Percentiles rank a stretch among this genome's conserved stretches.
Evolutionary conservation across 169 alveolate genomes (phyloP).

Genomic region (Cryptosporidium andersoni): DNA sequence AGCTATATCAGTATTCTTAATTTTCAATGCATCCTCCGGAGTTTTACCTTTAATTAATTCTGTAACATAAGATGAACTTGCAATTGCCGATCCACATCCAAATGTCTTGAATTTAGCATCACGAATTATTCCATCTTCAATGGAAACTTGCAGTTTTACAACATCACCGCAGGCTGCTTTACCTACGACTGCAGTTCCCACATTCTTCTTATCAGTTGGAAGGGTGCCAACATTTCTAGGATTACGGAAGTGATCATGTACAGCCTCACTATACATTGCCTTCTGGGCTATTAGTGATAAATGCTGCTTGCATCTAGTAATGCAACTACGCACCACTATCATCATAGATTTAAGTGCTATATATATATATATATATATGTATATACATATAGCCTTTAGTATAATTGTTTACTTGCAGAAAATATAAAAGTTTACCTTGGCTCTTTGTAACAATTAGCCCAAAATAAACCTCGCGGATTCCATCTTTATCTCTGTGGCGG

Average conservation of each 20-base stretch:
- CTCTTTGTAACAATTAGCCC: too few species aligned
- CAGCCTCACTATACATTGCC: conserved; percentile 82
- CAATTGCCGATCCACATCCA: conserved; percentile 99
- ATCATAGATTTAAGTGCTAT: too few species aligned
- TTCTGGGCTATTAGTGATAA: neutral
- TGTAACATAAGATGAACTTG: conserved; percentile 96
- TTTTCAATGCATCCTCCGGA: conserved; percentile 91
- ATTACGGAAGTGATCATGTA: conserved; percentile 91
- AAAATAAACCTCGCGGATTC: too few species aligned
- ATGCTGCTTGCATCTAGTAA: too few species aligned
- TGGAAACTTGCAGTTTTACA: conserved; percentile 93
- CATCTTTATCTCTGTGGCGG: too few species aligned
- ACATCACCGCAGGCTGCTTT: conserved; percentile 99
- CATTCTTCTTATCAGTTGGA: conserved; percentile 75
- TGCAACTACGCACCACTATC: too few species aligned
- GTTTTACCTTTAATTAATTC: conserved; percentile 95
- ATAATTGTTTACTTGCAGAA: too few species aligned
- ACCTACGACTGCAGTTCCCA: conserved; percentile 98
- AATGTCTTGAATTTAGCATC: conserved; percentile 97
- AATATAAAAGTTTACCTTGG: too few species aligned
- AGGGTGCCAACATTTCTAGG: conserved; percentile 92
- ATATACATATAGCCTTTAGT: too few species aligned
- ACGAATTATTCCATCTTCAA: conserved; percentile 90
- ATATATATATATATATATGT: too few species aligned
- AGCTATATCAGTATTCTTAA: conserved; percentile 92